Conservation (phyloP, 768 basidiomycete genomes). For the Psilocybe tampanensis region DNA sequence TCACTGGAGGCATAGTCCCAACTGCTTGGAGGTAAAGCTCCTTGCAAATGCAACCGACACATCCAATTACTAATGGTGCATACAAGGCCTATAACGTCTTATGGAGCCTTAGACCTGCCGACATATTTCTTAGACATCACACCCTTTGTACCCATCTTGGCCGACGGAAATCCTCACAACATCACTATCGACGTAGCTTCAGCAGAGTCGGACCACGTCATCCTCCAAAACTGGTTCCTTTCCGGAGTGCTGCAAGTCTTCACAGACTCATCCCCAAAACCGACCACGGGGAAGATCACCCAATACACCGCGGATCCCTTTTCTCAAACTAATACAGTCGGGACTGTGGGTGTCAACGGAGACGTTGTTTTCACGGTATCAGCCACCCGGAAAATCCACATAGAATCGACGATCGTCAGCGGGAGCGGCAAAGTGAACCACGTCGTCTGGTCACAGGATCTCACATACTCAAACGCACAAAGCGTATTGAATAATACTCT, state of each 20-base stretch:
- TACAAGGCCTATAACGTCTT: slow-evolving; percentile 69
- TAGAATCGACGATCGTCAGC: slow-evolving; percentile 61
- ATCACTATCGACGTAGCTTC: slow-evolving; percentile 76
- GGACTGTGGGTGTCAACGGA: slow-evolving; percentile 39
- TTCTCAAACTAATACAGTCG: slow-evolving; percentile 51
- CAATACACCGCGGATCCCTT: slow-evolving; percentile 59
- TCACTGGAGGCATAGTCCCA: slow-evolving; percentile 76
- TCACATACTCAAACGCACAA: slow-evolving; percentile 66
- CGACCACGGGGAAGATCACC: slow-evolving; percentile 71
- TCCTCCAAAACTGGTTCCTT: slow-evolving; percentile 79
- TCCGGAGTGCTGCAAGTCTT: slow-evolving; percentile 72
- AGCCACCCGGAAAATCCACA: slow-evolving; percentile 57
- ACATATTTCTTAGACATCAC: slow-evolving; percentile 80
- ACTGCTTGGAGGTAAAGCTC: slow-evolving; percentile 63
- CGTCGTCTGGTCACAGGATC: slow-evolving; percentile 63
- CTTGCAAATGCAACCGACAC: not conserved
- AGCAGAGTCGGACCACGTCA: slow-evolving; percentile 63
- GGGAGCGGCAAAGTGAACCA: slow-evolving; percentile 60
- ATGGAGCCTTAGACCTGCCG: slow-evolving; percentile 76
- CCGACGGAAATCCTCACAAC: slow-evolving; percentile 69
- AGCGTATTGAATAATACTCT: slow-evolving; percentile 51
- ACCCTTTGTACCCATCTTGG: slow-evolving; percentile 71
- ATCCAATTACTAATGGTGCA: not conserved
- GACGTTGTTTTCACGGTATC: slow-evolving; percentile 64
- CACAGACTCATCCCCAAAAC: slow-evolving; percentile 60